Conservation (phyloP, 192 early-diverging fungal genomes). For the Rhizophagus clarus region DNA sequence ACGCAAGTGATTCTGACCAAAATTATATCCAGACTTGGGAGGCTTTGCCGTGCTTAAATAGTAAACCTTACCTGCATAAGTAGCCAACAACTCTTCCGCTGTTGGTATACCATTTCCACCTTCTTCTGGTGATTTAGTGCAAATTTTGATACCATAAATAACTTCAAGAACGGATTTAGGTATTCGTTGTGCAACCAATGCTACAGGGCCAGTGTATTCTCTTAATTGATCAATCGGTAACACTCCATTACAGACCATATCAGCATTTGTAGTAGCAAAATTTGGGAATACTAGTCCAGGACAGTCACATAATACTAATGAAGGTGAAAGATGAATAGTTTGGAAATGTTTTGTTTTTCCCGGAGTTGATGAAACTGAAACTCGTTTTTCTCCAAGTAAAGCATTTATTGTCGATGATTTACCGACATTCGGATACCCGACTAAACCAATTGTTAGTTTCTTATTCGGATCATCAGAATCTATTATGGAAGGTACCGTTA, state of each 20-base stretch:
- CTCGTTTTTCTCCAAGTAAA: slow-evolving; percentile 88
- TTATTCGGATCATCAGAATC: slow-evolving; percentile 40
- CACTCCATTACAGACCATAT: slow-evolving; percentile 98
- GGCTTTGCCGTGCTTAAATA: background rate
- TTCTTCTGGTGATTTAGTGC: slow-evolving; percentile 72
- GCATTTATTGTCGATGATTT: slow-evolving; percentile 99
- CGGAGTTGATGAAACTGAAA: slow-evolving; percentile 95
- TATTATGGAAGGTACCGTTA: background rate
- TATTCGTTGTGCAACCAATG: slow-evolving; percentile 78
- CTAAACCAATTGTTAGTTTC: slow-evolving; percentile 89
- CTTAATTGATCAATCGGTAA: slow-evolving; percentile 98
- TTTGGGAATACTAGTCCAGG: slow-evolving; percentile 99
- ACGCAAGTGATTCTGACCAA: too few species aligned
- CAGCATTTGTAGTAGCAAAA: slow-evolving; percentile 97
- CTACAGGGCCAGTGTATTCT: slow-evolving; percentile 88
- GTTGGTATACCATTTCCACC: slow-evolving; percentile 79
- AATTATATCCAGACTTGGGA: too few species aligned
- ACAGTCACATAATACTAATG: slow-evolving; percentile 94
- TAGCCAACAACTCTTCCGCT: slow-evolving; percentile 84
- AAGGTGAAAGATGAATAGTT: slow-evolving; percentile 89
- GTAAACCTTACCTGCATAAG: slow-evolving; percentile 75
- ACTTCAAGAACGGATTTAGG: slow-evolving; percentile 87
- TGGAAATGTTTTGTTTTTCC: slow-evolving; percentile 99
- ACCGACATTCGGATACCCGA: slow-evolving; percentile 99
- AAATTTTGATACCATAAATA: slow-evolving; percentile 91